Evolutionary conservation across 352 stramenopile species (phyloP).

Genomic region (Pythium insidiosum): DNA sequence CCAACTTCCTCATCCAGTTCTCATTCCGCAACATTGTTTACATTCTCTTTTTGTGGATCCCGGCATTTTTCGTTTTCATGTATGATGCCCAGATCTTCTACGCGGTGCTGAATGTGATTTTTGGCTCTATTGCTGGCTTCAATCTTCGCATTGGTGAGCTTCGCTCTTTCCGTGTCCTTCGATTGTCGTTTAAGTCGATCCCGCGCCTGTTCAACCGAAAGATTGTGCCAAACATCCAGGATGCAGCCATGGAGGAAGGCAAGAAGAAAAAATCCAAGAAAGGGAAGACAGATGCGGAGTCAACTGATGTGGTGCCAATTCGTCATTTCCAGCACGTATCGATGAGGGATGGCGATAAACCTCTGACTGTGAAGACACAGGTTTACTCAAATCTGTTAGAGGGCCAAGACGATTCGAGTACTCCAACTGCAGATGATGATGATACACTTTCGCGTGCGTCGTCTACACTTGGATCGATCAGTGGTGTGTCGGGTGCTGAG

Average conservation of each 20-base stretch:
- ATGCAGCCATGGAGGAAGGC: slow-evolving; percentile 33
- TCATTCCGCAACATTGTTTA: slow-evolving; percentile 81
- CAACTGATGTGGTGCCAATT: slow-evolving; percentile 45
- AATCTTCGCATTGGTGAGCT: slow-evolving; percentile 78
- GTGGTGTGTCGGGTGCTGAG: slow-evolving; percentile 59
- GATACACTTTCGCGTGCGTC: slow-evolving; percentile 31
- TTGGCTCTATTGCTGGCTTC: slow-evolving; percentile 74
- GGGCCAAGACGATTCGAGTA: slow-evolving; percentile 47
- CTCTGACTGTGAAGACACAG: slow-evolving; percentile 66
- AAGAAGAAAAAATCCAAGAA: slow-evolving; percentile 72
- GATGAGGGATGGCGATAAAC: slow-evolving; percentile 67
- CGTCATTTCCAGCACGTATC: slow-evolving; percentile 73
- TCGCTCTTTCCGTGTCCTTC: slow-evolving; percentile 76
- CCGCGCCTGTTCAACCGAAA: slow-evolving; percentile 84
- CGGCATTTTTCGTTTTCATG: slow-evolving; percentile 77
- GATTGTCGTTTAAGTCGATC: slow-evolving; percentile 80
- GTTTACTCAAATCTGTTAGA: slow-evolving; percentile 75
- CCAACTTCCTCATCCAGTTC: slow-evolving; percentile 73
- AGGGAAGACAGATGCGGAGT: slow-evolving; percentile 27
- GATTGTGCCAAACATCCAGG: slow-evolving; percentile 79
- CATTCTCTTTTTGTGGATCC: slow-evolving; percentile 79
- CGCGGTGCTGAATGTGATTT: slow-evolving; percentile 59
- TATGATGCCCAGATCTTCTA: slow-evolving; percentile 86
- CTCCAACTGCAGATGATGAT: slow-evolving; percentile 48
- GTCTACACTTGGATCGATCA: slow-evolving; percentile 58